A percentile compares a stretch with the other conserved stretches of the same genome.
These are phyloP conservation scores for Spathaspora boniae DNA, from an alignment of 805 yeast genomes.

Conservation along the genomic window DNA sequence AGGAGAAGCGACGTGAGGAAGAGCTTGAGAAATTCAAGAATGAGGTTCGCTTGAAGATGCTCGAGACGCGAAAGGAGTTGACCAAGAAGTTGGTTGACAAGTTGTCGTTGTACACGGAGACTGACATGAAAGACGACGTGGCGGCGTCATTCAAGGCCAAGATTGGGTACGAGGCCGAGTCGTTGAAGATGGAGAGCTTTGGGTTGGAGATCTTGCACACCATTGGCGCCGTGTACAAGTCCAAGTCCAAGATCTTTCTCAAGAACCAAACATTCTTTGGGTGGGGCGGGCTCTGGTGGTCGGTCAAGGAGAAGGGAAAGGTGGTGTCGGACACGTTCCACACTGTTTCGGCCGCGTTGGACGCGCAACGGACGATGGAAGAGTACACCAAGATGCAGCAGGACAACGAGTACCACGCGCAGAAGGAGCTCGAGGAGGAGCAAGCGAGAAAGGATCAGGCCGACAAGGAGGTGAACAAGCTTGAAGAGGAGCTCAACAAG, in stretches of 20 bases:
- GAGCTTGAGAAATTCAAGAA: slow-evolving; percentile 69
- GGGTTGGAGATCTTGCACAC: slow-evolving; percentile 80
- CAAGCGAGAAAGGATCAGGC: slow-evolving; percentile 14
- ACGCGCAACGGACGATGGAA: slow-evolving; percentile 75
- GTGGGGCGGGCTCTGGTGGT: slow-evolving; percentile 65
- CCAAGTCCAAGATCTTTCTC: slow-evolving; percentile 61
- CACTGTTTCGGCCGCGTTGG: slow-evolving; percentile 69
- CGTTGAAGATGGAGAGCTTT: slow-evolving; percentile 76
- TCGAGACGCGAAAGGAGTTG: slow-evolving; percentile 61
- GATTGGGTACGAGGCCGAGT: slow-evolving; percentile 77
- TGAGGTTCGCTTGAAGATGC: slow-evolving; percentile 65
- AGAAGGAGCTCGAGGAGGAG: slow-evolving; percentile 32
- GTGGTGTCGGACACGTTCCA: slow-evolving; percentile 69
- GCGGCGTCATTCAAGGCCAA: slow-evolving; percentile 53
- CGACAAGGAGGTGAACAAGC: slow-evolving; percentile 12
- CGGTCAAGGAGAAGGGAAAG: slow-evolving; percentile 70
- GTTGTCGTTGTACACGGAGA: slow-evolving; percentile 41
- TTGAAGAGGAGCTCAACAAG: slow-evolving; percentile 18
- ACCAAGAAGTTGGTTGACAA: slow-evolving; percentile 51
- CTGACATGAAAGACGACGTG: slow-evolving; percentile 44
- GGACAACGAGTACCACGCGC: slow-evolving; percentile 43
- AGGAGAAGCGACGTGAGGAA: slow-evolving; percentile 43
- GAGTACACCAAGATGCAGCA: slow-evolving; percentile 68
- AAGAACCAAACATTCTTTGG: slow-evolving; percentile 63
- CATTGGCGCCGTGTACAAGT: slow-evolving; percentile 64